These are phyloP conservation scores for Neofusicoccum sp. DNA, from an alignment of 2,329 filamentous ascomycete species.

Conservation along the genomic window DNA sequence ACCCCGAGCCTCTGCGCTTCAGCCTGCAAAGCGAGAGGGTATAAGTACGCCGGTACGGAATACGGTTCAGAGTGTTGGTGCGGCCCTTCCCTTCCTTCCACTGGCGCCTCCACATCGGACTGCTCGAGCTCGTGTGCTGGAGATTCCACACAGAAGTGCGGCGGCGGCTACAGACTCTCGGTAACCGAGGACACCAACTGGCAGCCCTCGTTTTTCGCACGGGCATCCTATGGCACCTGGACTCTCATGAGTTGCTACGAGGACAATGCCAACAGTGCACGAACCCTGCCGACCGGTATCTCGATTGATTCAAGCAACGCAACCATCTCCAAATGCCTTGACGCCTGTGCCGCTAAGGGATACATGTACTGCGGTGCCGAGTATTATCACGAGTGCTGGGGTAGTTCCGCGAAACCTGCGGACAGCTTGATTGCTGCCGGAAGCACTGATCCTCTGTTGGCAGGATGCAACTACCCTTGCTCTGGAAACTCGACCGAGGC, in stretches of 20 bases:
- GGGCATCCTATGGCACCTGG: not conserved
- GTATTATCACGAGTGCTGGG: slow-evolving; percentile 34
- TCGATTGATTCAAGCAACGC: not conserved
- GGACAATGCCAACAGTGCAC: not conserved
- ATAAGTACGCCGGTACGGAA: slow-evolving; percentile 30
- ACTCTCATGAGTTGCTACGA: slow-evolving; percentile 6
- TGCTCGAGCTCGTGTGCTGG: slow-evolving; percentile 4
- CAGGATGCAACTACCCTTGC: slow-evolving; percentile 2
- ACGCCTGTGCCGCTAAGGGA: slow-evolving; percentile 17
- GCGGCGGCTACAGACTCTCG: slow-evolving; percentile 2
- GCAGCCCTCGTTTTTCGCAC: slow-evolving; percentile 2
- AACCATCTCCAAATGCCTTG: slow-evolving; percentile 1
- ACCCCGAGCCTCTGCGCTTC: not conserved
- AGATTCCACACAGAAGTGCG: not conserved
- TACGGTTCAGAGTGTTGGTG: slow-evolving; percentile 35
- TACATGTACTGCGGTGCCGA: slow-evolving; percentile 30
- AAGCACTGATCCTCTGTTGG: not conserved
- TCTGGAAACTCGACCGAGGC: slow-evolving; percentile 12
- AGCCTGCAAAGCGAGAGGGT: slow-evolving; percentile 19
- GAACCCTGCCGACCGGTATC: not conserved
- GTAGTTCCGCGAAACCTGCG: slow-evolving; percentile 29
- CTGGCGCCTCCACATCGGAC: not conserved
- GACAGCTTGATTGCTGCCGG: not conserved
- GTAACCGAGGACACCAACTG: slow-evolving; percentile 5
- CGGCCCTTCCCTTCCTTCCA: slow-evolving; percentile 29